phyloP scores from a whole-genome alignment of 176 grass and related monocot species.

The Zizania latifolia region DNA sequence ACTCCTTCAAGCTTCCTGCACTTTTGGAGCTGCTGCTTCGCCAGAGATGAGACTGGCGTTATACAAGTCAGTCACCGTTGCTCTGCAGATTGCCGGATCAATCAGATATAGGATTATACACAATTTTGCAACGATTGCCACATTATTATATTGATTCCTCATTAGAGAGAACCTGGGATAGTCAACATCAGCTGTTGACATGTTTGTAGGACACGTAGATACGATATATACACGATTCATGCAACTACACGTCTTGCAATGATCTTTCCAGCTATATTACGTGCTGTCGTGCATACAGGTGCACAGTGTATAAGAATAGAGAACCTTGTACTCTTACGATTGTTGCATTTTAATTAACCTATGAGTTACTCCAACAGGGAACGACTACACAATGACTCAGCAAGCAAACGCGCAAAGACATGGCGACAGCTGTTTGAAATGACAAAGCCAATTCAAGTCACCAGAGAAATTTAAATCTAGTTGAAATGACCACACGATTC shows the following conservation, averaged over 20 bases:
- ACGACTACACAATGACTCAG: no score
- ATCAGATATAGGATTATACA: conserved; percentile 26
- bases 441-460: no score
- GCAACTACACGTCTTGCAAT: background rate
- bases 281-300: background rate
- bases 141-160: background rate
- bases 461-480: no score
- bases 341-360: no score
- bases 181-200: background rate
- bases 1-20: background rate
- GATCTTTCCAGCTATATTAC: background rate
- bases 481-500: no score
- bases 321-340: no score
- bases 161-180: background rate
- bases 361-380: no score
- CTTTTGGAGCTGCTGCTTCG: background rate
- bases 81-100: background rate
- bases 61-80: background rate
- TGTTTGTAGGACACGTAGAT: background rate
- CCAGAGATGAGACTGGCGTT: background rate
- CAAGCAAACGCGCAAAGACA: no score
- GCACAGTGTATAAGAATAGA: no score
- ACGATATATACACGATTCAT: conserved; percentile 16
- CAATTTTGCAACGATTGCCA: conserved; percentile 8
- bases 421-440: no score